These are phyloP conservation scores for Iris macrosiphon DNA, from an alignment of 106 monocot species.

Conservation along the genomic window DNA sequence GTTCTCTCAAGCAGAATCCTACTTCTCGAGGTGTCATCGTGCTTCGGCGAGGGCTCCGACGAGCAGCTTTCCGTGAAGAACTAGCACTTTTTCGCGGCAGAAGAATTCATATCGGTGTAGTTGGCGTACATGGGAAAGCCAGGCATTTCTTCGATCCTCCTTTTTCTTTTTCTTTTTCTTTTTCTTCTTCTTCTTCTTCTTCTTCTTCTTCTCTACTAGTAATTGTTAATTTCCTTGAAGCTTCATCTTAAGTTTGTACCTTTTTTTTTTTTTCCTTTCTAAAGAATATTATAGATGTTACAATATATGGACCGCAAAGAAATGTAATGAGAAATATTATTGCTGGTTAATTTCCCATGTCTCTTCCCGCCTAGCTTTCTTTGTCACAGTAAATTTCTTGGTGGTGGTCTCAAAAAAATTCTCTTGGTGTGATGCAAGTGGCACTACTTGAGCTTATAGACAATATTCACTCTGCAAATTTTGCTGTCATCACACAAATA, in stretches of 20 bases:
- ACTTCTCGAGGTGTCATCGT: slow-evolving; percentile 5
- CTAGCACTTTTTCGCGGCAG: neutral
- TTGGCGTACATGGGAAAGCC: slow-evolving; percentile 52
- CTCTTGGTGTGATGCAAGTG: too few relatives aligned
- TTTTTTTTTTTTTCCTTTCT: too few relatives aligned
- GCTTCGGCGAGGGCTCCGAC: neutral
- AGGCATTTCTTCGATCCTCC: too few relatives aligned
- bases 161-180: too few relatives aligned
- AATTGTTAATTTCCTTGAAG: neutral
- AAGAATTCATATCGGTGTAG: slow-evolving; percentile 22
- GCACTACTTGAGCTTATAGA: too few relatives aligned
- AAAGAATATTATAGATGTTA: neutral
- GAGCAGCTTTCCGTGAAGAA: neutral
- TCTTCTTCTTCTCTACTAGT: neutral
- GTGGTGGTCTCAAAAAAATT: too few relatives aligned
- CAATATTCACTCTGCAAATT: too few relatives aligned
- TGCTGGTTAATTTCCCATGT: slow-evolving; percentile 12
- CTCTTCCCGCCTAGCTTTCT: neutral
- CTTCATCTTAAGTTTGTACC: too few relatives aligned
- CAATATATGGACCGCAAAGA: neutral
- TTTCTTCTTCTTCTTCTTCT: too few relatives aligned
- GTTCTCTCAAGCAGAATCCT: neutral
- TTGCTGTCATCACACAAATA: too few relatives aligned
- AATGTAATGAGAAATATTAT: slow-evolving; percentile 17
- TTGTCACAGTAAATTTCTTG: neutral